Percentiles rank a stretch among this genome's conserved stretches.
These are phyloP conservation scores for Chaetoceros tenuissimus DNA, from an alignment of 108 stramenopile genomes.

Conservation along the genomic window DNA sequence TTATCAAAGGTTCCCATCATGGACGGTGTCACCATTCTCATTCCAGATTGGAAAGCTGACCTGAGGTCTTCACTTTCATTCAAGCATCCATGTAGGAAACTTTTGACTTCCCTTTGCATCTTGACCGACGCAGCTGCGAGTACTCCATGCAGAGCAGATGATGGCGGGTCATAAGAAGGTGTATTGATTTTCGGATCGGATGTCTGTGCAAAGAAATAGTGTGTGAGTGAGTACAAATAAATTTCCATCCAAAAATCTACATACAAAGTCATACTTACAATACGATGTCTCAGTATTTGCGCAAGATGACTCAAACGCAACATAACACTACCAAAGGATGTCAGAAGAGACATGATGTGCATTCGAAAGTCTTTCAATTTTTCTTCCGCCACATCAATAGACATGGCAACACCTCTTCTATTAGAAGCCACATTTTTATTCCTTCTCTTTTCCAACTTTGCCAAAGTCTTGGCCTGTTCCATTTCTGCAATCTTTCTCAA, in stretches of 20 bases:
- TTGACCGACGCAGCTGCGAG: constrained; percentile 40
- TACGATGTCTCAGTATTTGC: constrained; percentile 76
- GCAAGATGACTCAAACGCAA: constrained; percentile 67
- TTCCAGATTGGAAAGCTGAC: background rate
- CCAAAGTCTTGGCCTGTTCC: constrained; percentile 73
- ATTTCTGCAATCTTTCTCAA: constrained; percentile 48
- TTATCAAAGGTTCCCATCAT: background rate
- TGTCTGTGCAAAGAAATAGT: constrained; percentile 5
- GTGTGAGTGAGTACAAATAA: too few relatives aligned
- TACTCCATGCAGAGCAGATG: constrained; percentile 47
- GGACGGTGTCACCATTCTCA: background rate
- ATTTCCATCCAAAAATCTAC: background rate
- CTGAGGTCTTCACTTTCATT: constrained; percentile 30
- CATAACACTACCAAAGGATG: constrained; percentile 74
- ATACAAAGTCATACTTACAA: constrained; percentile 43
- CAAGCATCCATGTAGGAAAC: constrained; percentile 63
- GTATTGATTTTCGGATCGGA: constrained; percentile 22
- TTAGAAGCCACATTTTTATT: constrained; percentile 2
- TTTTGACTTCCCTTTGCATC: constrained; percentile 75
- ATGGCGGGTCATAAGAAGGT: constrained; percentile 17
- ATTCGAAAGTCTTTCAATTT: constrained; percentile 62
- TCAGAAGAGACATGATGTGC: constrained; percentile 59
- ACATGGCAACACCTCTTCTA: background rate
- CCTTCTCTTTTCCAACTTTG: constrained; percentile 41
- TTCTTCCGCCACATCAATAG: constrained; percentile 26